These are phyloP conservation scores for Acer saccharum DNA, from an alignment of 345 rosid genomes.

Conservation along the genomic window DNA sequence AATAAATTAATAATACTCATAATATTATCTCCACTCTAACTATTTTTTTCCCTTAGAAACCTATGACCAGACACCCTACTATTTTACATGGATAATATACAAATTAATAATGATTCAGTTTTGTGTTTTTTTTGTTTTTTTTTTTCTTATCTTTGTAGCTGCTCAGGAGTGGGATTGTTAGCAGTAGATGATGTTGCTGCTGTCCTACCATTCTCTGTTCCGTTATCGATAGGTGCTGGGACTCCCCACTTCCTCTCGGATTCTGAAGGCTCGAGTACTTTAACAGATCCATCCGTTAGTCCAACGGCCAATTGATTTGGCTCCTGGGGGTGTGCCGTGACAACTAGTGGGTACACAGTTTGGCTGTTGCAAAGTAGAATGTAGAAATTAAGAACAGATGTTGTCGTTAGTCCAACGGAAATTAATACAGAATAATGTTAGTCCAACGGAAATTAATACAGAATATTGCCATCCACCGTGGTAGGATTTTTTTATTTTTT, in stretches of 20 bases:
- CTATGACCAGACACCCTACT: constrained; percentile 2
- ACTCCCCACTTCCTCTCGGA: constrained; percentile 59
- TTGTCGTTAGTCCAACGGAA: not conserved
- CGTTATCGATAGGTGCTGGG: constrained; percentile 44
- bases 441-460: not conserved
- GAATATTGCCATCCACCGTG: not conserved
- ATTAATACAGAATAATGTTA: not conserved
- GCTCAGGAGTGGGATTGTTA: constrained; percentile 43
- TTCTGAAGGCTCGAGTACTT: constrained; percentile 69
- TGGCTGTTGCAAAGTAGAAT: constrained; percentile 31
- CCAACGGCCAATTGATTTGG: constrained; percentile 72
- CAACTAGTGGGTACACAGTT: constrained; percentile 47
- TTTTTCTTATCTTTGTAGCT: constrained; percentile 39
- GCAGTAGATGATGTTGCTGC: constrained; percentile 47
- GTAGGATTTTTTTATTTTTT: not conserved
- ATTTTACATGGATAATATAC: constrained; percentile 31
- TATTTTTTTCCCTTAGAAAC: constrained; percentile 3
- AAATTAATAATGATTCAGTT: constrained; percentile 11
- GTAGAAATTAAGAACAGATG: not conserved
- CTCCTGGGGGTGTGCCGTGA: constrained; percentile 74
- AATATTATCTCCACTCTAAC: constrained; percentile 2
- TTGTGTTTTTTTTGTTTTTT: not conserved
- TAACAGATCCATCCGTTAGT: constrained; percentile 59
- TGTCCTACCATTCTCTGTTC: constrained; percentile 41
- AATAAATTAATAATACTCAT: constrained; percentile 13